These are phyloP conservation scores for Lodderomyces orthopsilosis DNA, from an alignment of 1,139 yeast species.

Conservation along the genomic window DNA sequence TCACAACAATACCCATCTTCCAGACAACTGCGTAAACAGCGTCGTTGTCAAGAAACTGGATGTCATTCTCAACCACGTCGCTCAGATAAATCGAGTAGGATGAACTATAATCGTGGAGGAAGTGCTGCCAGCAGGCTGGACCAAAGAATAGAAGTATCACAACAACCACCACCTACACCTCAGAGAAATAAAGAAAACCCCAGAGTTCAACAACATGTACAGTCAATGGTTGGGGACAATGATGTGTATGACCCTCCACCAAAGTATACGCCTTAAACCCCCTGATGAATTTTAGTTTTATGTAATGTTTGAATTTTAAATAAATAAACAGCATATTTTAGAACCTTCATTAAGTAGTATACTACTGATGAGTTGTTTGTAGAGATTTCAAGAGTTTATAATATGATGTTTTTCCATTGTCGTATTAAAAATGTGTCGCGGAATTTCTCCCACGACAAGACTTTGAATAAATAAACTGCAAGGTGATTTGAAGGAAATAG, in stretches of 20 bases:
- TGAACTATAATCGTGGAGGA: neutral
- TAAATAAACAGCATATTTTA: neutral
- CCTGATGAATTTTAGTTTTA: neutral
- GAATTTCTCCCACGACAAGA: neutral
- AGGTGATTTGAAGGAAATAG: too few relatives aligned
- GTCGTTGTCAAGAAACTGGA: conserved; percentile 1
- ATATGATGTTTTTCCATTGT: neutral
- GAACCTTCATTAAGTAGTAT: too few relatives aligned
- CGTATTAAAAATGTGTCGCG: neutral
- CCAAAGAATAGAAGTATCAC: conserved; percentile 16
- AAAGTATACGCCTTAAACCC: conserved; percentile 3
- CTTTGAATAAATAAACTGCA: too few relatives aligned
- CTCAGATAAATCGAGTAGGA: neutral
- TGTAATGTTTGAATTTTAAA: neutral
- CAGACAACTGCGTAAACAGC: conserved; percentile 6
- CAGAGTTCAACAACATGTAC: neutral
- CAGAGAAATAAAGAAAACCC: neutral
- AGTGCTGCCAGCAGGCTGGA: conserved; percentile 6
- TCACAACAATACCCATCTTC: conserved; percentile 1
- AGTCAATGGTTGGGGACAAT: neutral
- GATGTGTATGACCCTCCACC: conserved; percentile 6
- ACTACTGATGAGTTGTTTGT: too few relatives aligned
- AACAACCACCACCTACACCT: neutral
- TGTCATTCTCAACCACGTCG: neutral
- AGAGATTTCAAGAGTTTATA: too few relatives aligned